A percentile compares a stretch with the other conserved stretches of the same genome.
Evolutionary conservation across 2,329 filamentous ascomycete genomes (phyloP).

Genomic region (Cryoendolithus antarcticus): DNA sequence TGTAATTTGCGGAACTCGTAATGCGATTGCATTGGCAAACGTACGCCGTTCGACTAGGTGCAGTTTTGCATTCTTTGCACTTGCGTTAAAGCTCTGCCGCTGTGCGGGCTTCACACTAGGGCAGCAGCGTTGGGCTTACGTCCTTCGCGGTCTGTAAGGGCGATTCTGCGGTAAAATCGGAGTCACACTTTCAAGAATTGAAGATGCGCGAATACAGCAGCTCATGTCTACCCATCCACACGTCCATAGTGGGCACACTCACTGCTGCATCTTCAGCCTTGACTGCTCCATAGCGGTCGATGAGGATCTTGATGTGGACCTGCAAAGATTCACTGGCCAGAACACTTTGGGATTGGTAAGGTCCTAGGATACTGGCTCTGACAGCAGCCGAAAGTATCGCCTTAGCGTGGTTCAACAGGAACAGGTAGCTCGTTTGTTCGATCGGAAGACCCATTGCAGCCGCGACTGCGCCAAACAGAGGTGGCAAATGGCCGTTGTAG

Average conservation of each 20-base stretch:
- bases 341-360: constrained; percentile 65
- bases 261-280: constrained; percentile 57
- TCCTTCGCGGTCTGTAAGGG: too few species aligned
- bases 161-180: too few species aligned
- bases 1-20: too few species aligned
- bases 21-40: too few species aligned
- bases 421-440: constrained; percentile 59
- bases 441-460: constrained; percentile 47
- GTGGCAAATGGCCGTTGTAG: constrained; percentile 52
- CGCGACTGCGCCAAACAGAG: constrained; percentile 57
- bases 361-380: constrained; percentile 63
- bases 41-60: too few species aligned
- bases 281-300: constrained; percentile 32
- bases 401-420: constrained; percentile 64
- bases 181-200: constrained; percentile 47
- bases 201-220: constrained; percentile 76
- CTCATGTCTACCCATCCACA: constrained; percentile 76
- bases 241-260: constrained; percentile 63
- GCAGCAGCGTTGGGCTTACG: too few species aligned
- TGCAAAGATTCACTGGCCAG: constrained; percentile 51
- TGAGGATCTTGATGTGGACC: constrained; percentile 42
- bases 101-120: too few species aligned
- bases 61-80: too few species aligned
- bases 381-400: constrained; percentile 66
- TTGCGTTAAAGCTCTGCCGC: too few species aligned